phyloP scores from a whole-genome alignment of 805 yeast species.

The Zygosaccharomyces gambellarensis region DNA sequence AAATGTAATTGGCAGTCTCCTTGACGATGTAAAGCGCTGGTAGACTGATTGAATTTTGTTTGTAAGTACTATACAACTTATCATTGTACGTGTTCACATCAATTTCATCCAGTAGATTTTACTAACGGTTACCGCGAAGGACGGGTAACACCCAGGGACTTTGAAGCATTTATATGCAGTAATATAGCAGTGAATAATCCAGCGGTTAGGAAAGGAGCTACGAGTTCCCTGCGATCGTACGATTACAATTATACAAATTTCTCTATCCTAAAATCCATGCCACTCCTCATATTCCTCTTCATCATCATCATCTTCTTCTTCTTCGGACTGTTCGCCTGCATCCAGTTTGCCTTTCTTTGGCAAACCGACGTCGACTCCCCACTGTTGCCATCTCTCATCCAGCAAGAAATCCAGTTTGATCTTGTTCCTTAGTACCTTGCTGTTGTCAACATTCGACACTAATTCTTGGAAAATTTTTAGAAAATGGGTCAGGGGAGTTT shows the following conservation, averaged over 20 bases:
- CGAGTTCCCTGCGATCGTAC: not conserved
- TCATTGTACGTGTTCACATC: not conserved
- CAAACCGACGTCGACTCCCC: constrained; percentile 47
- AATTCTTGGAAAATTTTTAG: constrained; percentile 59
- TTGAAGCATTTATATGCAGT: not conserved
- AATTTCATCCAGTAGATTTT: not conserved
- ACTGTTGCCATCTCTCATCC: constrained; percentile 57
- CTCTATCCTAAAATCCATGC: constrained; percentile 36
- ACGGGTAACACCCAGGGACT: not conserved
- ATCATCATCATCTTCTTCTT: constrained; percentile 31
- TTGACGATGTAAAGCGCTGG: not conserved
- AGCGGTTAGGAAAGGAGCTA: not conserved
- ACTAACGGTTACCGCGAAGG: not conserved
- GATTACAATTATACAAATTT: not conserved
- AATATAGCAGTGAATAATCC: not conserved
- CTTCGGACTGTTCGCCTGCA: constrained; percentile 2
- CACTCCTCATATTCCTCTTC: constrained; percentile 37
- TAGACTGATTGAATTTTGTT: not conserved
- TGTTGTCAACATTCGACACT: constrained; percentile 41
- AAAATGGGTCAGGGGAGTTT: constrained; percentile 51
- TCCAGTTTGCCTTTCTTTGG: constrained; percentile 27
- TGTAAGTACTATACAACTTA: not conserved
- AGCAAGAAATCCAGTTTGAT: constrained; percentile 60
- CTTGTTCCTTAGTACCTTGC: constrained; percentile 61
- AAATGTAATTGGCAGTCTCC: not conserved